phyloP scores from a whole-genome alignment of 164 flowering plant genomes.

The Nymphaea thermarum region DNA sequence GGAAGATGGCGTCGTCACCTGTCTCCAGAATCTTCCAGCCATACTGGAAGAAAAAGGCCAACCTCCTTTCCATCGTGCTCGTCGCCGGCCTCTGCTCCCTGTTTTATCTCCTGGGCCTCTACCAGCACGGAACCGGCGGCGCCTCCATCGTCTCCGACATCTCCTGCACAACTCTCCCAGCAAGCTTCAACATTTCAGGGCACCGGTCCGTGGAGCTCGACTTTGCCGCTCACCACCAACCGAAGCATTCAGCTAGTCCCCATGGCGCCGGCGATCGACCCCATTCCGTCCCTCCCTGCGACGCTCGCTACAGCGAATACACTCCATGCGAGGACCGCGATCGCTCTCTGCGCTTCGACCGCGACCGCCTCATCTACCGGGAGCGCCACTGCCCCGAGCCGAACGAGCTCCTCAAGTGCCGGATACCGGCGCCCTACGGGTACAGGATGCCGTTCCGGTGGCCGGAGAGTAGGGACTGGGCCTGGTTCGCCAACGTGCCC shows the following conservation, averaged over 20 bases:
- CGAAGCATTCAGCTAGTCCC: background rate
- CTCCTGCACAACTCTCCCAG: slow-evolving; percentile 2
- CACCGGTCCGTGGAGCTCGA: background rate
- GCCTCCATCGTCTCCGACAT: slow-evolving; percentile 1
- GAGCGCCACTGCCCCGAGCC: slow-evolving; percentile 84
- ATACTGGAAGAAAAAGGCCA: slow-evolving; percentile 15
- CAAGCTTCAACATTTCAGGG: background rate
- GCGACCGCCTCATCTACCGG: slow-evolving; percentile 46
- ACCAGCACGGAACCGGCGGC: slow-evolving; percentile 20
- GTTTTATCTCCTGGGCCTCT: slow-evolving; percentile 47
- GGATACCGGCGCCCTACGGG: slow-evolving; percentile 78
- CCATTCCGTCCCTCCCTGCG: slow-evolving; percentile 35
- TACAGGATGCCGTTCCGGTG: slow-evolving; percentile 60
- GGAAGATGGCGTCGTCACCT: background rate
- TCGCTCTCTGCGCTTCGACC: slow-evolving; percentile 46
- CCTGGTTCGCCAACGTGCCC: slow-evolving; percentile 88
- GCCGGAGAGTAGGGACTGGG: slow-evolving; percentile 74
- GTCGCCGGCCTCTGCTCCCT: slow-evolving; percentile 35
- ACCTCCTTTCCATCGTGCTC: slow-evolving; percentile 18
- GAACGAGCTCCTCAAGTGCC: slow-evolving; percentile 30
- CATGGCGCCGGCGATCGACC: background rate
- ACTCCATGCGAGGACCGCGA: slow-evolving; percentile 53
- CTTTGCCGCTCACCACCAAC: background rate
- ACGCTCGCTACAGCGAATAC: slow-evolving; percentile 42
- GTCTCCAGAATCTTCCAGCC: background rate